phyloP scores from a whole-genome alignment of 106 monocot species.

The Platanthera guangdongensis region DNA sequence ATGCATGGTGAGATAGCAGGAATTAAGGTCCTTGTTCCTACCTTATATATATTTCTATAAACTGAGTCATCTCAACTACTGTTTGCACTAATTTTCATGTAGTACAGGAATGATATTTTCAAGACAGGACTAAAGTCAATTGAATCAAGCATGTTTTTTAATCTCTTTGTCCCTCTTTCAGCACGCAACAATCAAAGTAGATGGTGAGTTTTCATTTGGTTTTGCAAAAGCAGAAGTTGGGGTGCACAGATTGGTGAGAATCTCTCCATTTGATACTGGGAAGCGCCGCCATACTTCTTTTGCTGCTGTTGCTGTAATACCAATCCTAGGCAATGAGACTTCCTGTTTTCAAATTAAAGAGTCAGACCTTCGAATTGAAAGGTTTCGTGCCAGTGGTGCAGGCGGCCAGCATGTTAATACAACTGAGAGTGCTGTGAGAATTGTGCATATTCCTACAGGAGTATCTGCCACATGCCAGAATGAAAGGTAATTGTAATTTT shows the following conservation, averaged over 20 bases:
- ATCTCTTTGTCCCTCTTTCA: slow-evolving; percentile 18
- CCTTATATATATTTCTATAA: slow-evolving; percentile 1
- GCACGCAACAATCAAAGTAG: slow-evolving; percentile 90
- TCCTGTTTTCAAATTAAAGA: slow-evolving; percentile 85
- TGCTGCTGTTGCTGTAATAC: slow-evolving; percentile 96
- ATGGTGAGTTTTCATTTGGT: slow-evolving; percentile 92
- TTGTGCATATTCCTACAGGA: slow-evolving; percentile 90
- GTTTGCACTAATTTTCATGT: not conserved
- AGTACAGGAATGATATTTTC: not conserved
- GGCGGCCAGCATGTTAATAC: slow-evolving; percentile 95
- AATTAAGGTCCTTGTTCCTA: slow-evolving; percentile 77
- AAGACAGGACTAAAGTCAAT: not conserved
- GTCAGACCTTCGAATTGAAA: slow-evolving; percentile 86
- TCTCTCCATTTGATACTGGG: slow-evolving; percentile 94
- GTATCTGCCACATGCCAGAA: slow-evolving; percentile 91
- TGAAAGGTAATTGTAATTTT: slow-evolving; percentile 58
- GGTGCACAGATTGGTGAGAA: slow-evolving; percentile 90
- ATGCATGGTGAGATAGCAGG: slow-evolving; percentile 99
- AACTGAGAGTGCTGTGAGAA: slow-evolving; percentile 96
- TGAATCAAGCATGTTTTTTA: not conserved
- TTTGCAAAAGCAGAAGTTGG: slow-evolving; percentile 98
- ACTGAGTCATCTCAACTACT: not conserved
- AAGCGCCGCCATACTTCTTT: slow-evolving; percentile 94
- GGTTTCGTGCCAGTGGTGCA: slow-evolving; percentile 89
- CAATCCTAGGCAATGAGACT: slow-evolving; percentile 54